A percentile compares a stretch with the other conserved stretches of the same genome.
Evolutionary conservation across 768 basidiomycete genomes (phyloP).

Genomic region (Amanita rubescens): DNA sequence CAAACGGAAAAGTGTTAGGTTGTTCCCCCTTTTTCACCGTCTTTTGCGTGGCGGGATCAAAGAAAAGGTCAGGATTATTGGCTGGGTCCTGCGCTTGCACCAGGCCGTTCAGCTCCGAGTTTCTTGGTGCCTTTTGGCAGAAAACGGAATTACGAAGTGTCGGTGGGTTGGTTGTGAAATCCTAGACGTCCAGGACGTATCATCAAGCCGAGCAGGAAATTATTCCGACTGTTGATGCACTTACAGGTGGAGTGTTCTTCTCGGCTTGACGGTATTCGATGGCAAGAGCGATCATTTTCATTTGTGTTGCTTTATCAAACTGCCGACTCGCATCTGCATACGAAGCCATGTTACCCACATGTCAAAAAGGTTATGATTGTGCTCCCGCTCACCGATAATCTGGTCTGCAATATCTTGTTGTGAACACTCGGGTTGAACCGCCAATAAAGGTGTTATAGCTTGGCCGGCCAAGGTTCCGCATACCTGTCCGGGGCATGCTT

Average conservation of each 20-base stretch:
- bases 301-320: no score
- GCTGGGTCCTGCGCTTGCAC: conserved; percentile 47
- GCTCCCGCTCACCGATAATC: conserved; percentile 49
- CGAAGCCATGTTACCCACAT: no score
- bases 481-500: conserved; percentile 41
- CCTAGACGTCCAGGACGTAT: conserved; percentile 23
- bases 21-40: conserved; percentile 42
- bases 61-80: conserved; percentile 45
- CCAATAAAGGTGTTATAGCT: conserved; percentile 45
- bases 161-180: conserved; percentile 46
- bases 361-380: conserved; percentile 42
- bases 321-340: no score
- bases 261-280: conserved; percentile 46
- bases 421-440: conserved; percentile 43
- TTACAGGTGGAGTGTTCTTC: conserved; percentile 54
- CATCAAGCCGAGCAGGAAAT: no score
- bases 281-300: conserved; percentile 41
- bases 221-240: conserved; percentile 8
- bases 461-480: conserved; percentile 43
- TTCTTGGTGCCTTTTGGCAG: conserved; percentile 47
- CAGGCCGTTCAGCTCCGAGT: conserved; percentile 39
- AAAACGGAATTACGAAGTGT: conserved; percentile 47
- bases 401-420: conserved; percentile 52
- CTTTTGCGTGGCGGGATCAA: conserved; percentile 32
- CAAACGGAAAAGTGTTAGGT: conserved; percentile 41